Percentiles rank a stretch among this genome's conserved stretches.
Evolutionary conservation across 2,329 filamentous ascomycete genomes (phyloP).

Genomic region (Cordyceps pruinosa): DNA sequence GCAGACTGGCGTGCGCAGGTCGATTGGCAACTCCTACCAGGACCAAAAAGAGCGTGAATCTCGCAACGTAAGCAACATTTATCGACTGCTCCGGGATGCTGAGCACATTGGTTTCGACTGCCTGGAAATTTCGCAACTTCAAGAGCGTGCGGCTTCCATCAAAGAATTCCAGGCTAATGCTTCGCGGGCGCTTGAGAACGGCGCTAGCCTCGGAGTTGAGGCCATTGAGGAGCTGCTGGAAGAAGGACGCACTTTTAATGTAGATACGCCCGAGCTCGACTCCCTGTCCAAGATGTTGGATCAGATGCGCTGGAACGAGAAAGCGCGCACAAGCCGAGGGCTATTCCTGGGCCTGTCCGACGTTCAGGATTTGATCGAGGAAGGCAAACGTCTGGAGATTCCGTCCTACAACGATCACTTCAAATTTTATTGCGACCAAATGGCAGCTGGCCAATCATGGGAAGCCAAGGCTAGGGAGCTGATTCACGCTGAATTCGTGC

Average conservation of each 20-base stretch:
- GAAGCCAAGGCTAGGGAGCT: constrained; percentile 88
- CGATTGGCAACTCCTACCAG: constrained; percentile 43
- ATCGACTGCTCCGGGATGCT: constrained; percentile 74
- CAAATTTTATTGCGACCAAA: constrained; percentile 67
- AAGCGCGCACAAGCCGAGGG: constrained; percentile 58
- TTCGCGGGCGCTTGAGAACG: constrained; percentile 60
- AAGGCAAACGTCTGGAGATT: constrained; percentile 71
- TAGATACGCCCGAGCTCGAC: constrained; percentile 85
- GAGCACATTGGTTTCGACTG: constrained; percentile 89
- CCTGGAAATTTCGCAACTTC: constrained; percentile 77
- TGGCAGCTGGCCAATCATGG: constrained; percentile 74
- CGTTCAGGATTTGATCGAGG: constrained; percentile 69
- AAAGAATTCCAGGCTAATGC: constrained; percentile 77
- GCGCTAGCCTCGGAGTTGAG: constrained; percentile 55
- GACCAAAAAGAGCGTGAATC: constrained; percentile 81
- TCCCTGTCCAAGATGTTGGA: constrained; percentile 72
- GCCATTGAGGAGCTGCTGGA: constrained; percentile 90
- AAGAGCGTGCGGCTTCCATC: constrained; percentile 79
- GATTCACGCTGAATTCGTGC: constrained; percentile 82
- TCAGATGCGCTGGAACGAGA: constrained; percentile 82
- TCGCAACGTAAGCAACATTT: constrained; percentile 83
- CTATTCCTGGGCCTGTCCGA: constrained; percentile 68
- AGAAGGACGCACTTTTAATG: constrained; percentile 78
- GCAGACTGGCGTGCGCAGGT: constrained; percentile 67
- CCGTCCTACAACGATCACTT: constrained; percentile 75